Conservation (phyloP, 1,284 basidiomycete species). For the Leucoagaricus sp. region DNA sequence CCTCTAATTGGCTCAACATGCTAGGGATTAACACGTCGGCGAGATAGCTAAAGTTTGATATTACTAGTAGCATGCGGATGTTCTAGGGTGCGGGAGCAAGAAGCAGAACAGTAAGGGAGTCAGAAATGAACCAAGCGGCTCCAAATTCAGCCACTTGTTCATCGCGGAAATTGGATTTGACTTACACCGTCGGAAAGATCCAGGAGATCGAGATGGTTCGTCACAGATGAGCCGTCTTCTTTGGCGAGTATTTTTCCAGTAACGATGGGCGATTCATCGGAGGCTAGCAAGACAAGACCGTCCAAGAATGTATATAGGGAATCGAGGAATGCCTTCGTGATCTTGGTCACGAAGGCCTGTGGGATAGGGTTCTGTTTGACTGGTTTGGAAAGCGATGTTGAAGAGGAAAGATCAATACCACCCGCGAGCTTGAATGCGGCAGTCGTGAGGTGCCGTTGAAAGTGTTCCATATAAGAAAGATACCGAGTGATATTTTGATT, state of each 20-base stretch:
- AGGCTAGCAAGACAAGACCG: slow-evolving; percentile 84
- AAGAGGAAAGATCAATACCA: slow-evolving; percentile 61
- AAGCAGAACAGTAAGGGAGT: background rate
- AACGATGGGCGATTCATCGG: slow-evolving; percentile 62
- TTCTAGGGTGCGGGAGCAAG: slow-evolving; percentile 53
- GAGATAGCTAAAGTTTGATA: slow-evolving; percentile 88
- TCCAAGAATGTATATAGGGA: slow-evolving; percentile 88
- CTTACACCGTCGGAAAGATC: slow-evolving; percentile 66
- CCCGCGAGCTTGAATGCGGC: slow-evolving; percentile 84
- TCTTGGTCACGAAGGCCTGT: slow-evolving; percentile 63
- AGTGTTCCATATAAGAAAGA: slow-evolving; percentile 76
- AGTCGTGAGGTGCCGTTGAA: slow-evolving; percentile 83
- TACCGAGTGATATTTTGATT: slow-evolving; percentile 65
- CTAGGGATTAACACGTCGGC: slow-evolving; percentile 71
- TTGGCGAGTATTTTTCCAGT: slow-evolving; percentile 39
- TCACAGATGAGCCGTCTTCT: slow-evolving; percentile 32
- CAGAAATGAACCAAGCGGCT: slow-evolving; percentile 3
- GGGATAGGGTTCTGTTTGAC: slow-evolving; percentile 61
- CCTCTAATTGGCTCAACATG: slow-evolving; percentile 82
- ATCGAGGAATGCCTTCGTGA: slow-evolving; percentile 88
- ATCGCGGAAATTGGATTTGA: slow-evolving; percentile 18
- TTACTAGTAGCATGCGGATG: slow-evolving; percentile 83
- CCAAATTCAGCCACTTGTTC: slow-evolving; percentile 6
- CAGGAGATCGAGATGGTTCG: slow-evolving; percentile 54
- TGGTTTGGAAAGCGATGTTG: slow-evolving; percentile 45